Evolutionary conservation across 2,329 filamentous ascomycete species (phyloP), one percentile per base, ranked within the genome.

Genomic region (Colletotrichum cuscutae): DNA sequence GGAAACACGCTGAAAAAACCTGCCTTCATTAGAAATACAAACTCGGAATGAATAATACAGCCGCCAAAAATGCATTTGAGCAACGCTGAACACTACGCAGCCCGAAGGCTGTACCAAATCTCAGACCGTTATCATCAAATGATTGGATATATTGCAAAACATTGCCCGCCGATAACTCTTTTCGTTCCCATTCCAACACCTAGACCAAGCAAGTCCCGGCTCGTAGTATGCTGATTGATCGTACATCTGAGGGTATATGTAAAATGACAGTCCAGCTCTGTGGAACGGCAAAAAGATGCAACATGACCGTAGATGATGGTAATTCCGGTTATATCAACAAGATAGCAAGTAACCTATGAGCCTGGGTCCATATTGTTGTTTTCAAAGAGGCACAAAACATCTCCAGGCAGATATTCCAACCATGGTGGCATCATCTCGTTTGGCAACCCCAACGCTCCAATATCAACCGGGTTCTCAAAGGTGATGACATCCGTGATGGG

Each of bases 381-480:
- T 35, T 87, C 86, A 76, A 88, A 90, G 65, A 90, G 87, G 37
- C 86, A 87, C 52, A 93, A 77, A 72, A 93, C 87, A 77, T 94
- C 91, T 28, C 88, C 88, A 0, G 93, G 92, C 7, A 95, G 83
- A 72, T 93, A 94, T 77, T 94, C 93, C 12, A 95, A 84, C 92
- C 93, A 95, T 4, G 82, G 82, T 0, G 91, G 90, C 86, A 93
- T 90, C 82, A 94, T 89, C 56, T 94, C 92, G 19, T 90, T 88
- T 1, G 85, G 83, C 52, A 87, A 73, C 0, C 90, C 91, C 22
- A 95, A 82, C 5, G 89, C 84, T 28, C 89, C 90, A 86, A 95
- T 92, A 75, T 95, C 93, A 42, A 96, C 90, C 75, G 94, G 93
- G 72, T 90, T 92, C 79, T 94, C 91, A 75, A 95, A 94, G 74